phyloP scores from a whole-genome alignment of 2,329 filamentous ascomycete species.

The Aspergillus carbonarius region DNA sequence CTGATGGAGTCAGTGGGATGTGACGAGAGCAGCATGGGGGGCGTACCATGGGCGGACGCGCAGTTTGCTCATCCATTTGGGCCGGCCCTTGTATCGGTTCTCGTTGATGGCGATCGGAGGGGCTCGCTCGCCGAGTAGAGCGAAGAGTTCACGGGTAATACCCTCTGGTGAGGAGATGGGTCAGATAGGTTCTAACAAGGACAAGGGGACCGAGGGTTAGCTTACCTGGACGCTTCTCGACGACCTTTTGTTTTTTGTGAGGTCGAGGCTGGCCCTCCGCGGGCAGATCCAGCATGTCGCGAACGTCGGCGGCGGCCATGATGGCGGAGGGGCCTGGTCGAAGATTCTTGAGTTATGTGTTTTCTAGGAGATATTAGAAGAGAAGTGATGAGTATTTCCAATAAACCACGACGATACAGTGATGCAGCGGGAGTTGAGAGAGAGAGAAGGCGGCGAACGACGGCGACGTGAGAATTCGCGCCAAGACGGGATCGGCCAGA shows the following conservation, averaged over 20 bases:
- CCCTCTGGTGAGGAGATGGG: constrained; percentile 38
- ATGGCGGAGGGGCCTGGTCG: background rate
- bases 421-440: background rate
- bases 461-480: constrained; percentile 21
- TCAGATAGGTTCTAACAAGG: background rate
- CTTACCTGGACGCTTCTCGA: constrained; percentile 57
- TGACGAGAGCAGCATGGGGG: background rate
- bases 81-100: constrained; percentile 53
- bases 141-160: constrained; percentile 52
- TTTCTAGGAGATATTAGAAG: background rate
- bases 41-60: constrained; percentile 46
- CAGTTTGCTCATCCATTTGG: constrained; percentile 48
- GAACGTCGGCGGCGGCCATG: constrained; percentile 72
- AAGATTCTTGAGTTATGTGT: background rate
- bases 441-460: constrained; percentile 5
- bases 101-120: constrained; percentile 54
- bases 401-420: background rate
- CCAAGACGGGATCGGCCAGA: constrained; percentile 30
- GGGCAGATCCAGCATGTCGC: constrained; percentile 82
- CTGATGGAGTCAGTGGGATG: constrained; percentile 44
- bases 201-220: constrained; percentile 5
- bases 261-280: constrained; percentile 59
- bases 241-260: constrained; percentile 72
- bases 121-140: constrained; percentile 52
- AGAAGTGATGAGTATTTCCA: background rate